Conservation (phyloP, 208 protist species). For the Entamoeba dispar region DNA sequence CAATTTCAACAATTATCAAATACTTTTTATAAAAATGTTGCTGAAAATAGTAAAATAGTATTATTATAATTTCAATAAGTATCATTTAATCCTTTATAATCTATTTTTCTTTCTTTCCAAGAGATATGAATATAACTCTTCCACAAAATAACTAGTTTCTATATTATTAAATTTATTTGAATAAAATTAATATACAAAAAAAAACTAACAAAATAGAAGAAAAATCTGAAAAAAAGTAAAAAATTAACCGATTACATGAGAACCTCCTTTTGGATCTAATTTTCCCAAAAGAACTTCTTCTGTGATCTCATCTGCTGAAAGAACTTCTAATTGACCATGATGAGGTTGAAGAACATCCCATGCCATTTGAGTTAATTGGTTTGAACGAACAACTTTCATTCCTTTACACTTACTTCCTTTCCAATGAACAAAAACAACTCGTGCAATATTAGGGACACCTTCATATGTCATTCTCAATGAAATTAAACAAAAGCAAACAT, state of each 20-base stretch:
- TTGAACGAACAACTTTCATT: not conserved
- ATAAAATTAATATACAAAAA: too few relatives aligned
- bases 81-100: too few relatives aligned
- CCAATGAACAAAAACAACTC: not conserved
- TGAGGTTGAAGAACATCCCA: not conserved
- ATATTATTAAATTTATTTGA: too few relatives aligned
- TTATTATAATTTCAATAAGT: too few relatives aligned
- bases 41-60: too few relatives aligned
- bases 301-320: not conserved
- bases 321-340: not conserved
- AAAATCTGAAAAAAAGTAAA: too few relatives aligned
- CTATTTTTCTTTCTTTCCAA: too few relatives aligned
- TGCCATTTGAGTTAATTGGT: not conserved
- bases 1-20: too few relatives aligned
- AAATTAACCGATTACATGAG: not conserved
- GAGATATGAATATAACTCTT: too few relatives aligned
- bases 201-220: too few relatives aligned
- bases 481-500: not conserved
- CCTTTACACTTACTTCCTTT: not conserved
- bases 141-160: too few relatives aligned
- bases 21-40: too few relatives aligned
- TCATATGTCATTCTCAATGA: not conserved
- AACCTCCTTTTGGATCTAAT: not conserved
- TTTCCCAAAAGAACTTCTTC: not conserved
- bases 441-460: not conserved